A percentile compares a stretch with the other conserved stretches of the same genome.
Conservation (phyloP, 2,329 filamentous ascomycete species). For the Verticillium zaregamsianum region DNA sequence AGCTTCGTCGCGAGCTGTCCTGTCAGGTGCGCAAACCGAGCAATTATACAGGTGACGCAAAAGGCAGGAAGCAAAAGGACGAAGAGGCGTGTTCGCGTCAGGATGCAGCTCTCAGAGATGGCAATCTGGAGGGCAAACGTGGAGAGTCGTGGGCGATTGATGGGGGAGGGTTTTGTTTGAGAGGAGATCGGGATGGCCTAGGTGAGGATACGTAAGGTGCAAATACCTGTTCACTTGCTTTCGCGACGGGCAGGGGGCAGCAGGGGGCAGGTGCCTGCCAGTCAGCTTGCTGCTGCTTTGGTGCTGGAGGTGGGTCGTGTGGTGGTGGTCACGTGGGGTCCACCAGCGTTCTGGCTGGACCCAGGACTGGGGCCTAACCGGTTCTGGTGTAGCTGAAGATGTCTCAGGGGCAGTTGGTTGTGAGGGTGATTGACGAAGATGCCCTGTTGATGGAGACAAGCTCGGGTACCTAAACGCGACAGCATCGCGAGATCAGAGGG, state of each 20-base stretch:
- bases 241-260: slow-evolving; percentile 2
- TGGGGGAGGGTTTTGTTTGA: background rate
- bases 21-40: slow-evolving; percentile 7
- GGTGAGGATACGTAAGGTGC: slow-evolving; percentile 14
- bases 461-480: no score
- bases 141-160: slow-evolving; percentile 3
- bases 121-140: slow-evolving; percentile 14
- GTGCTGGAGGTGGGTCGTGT: background rate
- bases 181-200: slow-evolving; percentile 8
- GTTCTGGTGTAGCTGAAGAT: background rate
- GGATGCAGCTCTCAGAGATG: slow-evolving; percentile 15
- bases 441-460: no score
- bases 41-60: slow-evolving; percentile 15
- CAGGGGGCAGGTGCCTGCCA: background rate
- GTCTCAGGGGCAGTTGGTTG: background rate
- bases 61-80: slow-evolving; percentile 3
- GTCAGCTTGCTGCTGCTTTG: background rate
- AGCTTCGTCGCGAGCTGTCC: background rate
- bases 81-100: slow-evolving; percentile 7
- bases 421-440: background rate
- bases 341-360: background rate
- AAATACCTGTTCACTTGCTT: slow-evolving; percentile 3
- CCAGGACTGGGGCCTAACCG: background rate
- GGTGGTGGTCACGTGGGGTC: background rate
- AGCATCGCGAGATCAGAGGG: no score